Percentiles rank a stretch among this genome's conserved stretches.
Conservation (phyloP, 1,139 yeast species). For the Nakaseomyces glabratus region DNA sequence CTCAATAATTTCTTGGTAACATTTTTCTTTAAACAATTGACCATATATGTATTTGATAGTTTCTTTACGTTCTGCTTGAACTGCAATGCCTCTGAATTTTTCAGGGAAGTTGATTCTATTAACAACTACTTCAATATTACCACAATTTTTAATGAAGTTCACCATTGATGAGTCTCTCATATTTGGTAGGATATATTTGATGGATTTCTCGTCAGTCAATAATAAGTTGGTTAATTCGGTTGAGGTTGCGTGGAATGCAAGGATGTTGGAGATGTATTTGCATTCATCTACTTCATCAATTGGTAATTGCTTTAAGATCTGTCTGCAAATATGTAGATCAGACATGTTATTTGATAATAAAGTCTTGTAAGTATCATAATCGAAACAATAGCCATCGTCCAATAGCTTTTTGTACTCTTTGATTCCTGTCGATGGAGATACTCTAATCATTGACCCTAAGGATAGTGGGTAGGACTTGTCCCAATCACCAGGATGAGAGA, state of each 20-base stretch:
- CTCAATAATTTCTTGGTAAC: constrained; percentile 17
- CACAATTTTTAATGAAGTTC: constrained; percentile 14
- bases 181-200: constrained; percentile 16
- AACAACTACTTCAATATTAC: constrained; percentile 14
- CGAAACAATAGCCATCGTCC: constrained; percentile 26
- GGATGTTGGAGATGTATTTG: constrained; percentile 17
- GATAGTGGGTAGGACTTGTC: constrained; percentile 28
- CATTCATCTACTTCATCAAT: constrained; percentile 16
- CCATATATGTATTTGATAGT: constrained; percentile 21
- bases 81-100: constrained; percentile 23
- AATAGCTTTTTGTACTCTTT: constrained; percentile 23
- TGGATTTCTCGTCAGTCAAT: constrained; percentile 15
- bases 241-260: constrained; percentile 15
- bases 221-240: constrained; percentile 14
- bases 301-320: constrained; percentile 17
- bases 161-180: constrained; percentile 19
- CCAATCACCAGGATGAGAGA: constrained; percentile 30
- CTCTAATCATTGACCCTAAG: constrained; percentile 23
- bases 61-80: constrained; percentile 23
- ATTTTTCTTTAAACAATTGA: constrained; percentile 15
- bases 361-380: constrained; percentile 27
- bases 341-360: constrained; percentile 17
- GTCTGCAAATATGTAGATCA: constrained; percentile 17
- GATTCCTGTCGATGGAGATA: constrained; percentile 21
- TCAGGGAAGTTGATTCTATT: constrained; percentile 22